A percentile compares a stretch with the other conserved stretches of the same genome.
These are phyloP conservation scores for Puccinellia tenuiflora DNA, from an alignment of 176 grass and related monocot species.

Conservation along the genomic window DNA sequence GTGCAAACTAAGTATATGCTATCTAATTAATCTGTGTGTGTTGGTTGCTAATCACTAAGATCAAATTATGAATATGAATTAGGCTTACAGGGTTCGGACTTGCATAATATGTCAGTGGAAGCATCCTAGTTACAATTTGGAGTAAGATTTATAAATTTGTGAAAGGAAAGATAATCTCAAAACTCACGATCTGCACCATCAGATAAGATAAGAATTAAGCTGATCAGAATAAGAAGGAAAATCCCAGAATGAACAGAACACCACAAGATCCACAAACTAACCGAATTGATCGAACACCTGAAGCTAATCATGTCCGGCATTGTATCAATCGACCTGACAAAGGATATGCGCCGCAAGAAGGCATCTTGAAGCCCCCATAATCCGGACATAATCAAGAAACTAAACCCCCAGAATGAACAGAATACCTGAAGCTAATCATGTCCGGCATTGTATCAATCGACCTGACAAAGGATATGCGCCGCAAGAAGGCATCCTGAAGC, in stretches of 20 bases:
- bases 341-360: background rate
- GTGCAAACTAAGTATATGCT: background rate
- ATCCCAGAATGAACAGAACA: background rate
- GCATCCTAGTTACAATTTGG: background rate
- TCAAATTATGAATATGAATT: background rate
- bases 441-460: slow-evolving; percentile 1
- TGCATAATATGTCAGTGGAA: background rate
- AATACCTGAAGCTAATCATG: background rate
- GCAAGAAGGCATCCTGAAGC: background rate
- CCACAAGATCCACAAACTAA: background rate
- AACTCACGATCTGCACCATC: background rate
- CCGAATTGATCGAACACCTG: background rate
- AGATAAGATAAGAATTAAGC: background rate
- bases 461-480: background rate
- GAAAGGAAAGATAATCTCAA: background rate
- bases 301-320: background rate
- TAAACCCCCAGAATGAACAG: too few relatives aligned
- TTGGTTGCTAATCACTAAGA: background rate
- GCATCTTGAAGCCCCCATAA: background rate
- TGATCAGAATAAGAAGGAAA: background rate
- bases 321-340: slow-evolving; percentile 8
- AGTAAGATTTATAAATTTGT: background rate
- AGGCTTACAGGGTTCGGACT: background rate
- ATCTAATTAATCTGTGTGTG: background rate
- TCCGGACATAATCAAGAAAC: background rate